phyloP scores from a whole-genome alignment of 208 protist genomes.

The Phytomonas sp. region DNA sequence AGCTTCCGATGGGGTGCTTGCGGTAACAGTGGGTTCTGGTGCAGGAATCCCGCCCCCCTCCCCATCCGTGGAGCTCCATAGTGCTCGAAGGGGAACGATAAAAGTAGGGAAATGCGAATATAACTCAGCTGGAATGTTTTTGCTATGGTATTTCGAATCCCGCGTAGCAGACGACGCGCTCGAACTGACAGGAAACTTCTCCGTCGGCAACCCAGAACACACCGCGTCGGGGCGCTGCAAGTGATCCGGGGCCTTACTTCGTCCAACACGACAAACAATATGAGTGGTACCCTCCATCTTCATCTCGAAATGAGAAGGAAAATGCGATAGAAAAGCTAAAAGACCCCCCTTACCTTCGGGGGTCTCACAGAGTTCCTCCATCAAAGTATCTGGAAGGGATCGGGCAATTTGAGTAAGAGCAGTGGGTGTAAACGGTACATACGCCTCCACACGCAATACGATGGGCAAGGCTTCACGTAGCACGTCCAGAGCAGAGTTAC shows the following conservation, averaged over 20 bases:
- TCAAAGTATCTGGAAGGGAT: slow-evolving; percentile 28
- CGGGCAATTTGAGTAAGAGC: slow-evolving; percentile 49
- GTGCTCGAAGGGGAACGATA: background rate
- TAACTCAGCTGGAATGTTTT: background rate
- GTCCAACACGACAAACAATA: slow-evolving; percentile 5
- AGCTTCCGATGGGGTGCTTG: background rate
- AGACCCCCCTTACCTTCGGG: slow-evolving; percentile 8
- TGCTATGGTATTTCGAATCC: background rate
- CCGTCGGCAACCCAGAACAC: background rate
- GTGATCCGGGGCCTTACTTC: no score
- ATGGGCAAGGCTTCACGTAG: background rate
- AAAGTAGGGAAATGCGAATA: background rate
- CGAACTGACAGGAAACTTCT: background rate
- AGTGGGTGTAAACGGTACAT: slow-evolving; percentile 43
- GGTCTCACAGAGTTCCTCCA: slow-evolving; percentile 27
- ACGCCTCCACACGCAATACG: slow-evolving; percentile 14
- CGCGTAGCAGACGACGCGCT: background rate
- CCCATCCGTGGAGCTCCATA: background rate
- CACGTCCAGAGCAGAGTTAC: background rate
- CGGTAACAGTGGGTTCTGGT: background rate
- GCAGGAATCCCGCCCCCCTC: background rate
- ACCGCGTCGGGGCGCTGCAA: background rate
- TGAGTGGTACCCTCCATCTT: slow-evolving; percentile 18
- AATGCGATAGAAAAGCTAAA: slow-evolving; percentile 12
- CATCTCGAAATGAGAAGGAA: slow-evolving; percentile 15